phyloP scores from a whole-genome alignment of 1,284 basidiomycete genomes.

The Irpex sp. region DNA sequence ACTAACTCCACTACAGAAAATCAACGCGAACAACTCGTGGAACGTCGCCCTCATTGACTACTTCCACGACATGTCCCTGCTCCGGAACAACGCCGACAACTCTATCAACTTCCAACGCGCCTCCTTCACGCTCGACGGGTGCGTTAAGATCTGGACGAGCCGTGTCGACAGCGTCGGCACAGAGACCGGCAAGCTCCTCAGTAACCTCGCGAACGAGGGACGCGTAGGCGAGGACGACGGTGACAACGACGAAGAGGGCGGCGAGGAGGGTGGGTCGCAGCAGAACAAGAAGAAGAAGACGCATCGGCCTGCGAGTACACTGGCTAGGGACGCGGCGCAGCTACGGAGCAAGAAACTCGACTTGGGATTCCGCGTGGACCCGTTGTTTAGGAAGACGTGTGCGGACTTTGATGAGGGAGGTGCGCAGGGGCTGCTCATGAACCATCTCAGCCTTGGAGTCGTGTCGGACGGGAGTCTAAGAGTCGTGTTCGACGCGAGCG shows the following conservation, averaged over 20 bases:
- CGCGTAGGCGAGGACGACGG: constrained; percentile 64
- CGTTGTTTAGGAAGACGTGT: constrained; percentile 96
- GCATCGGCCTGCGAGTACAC: constrained; percentile 80
- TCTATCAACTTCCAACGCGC: constrained; percentile 99
- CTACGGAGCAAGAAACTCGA: constrained; percentile 94
- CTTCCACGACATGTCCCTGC: constrained; percentile 98
- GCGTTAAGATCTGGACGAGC: constrained; percentile 99
- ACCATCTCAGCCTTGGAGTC: constrained; percentile 83
- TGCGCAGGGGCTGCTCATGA: constrained; percentile 94
- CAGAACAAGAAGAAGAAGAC: constrained; percentile 67
- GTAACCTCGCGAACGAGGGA: constrained; percentile 86
- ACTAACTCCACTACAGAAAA: constrained; percentile 78
- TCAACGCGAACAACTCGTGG: constrained; percentile 98
- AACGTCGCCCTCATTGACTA: constrained; percentile 98
- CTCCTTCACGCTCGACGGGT: constrained; percentile 96
- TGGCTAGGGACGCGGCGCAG: constrained; percentile 87
- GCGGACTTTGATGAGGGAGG: constrained; percentile 99
- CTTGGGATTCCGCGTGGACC: constrained; percentile 96
- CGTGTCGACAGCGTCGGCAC: constrained; percentile 97
- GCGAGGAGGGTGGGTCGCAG: constrained; percentile 54
- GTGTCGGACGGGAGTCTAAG: constrained; percentile 88
- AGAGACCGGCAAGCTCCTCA: constrained; percentile 95
- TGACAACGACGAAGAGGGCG: constrained; percentile 67
- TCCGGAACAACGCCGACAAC: constrained; percentile 91
- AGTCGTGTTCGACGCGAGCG: constrained; percentile 97